A percentile compares a stretch with the other conserved stretches of the same genome.
Evolutionary conservation across 2,329 filamentous ascomycete genomes (phyloP).

Genomic region (Nemania serpens): DNA sequence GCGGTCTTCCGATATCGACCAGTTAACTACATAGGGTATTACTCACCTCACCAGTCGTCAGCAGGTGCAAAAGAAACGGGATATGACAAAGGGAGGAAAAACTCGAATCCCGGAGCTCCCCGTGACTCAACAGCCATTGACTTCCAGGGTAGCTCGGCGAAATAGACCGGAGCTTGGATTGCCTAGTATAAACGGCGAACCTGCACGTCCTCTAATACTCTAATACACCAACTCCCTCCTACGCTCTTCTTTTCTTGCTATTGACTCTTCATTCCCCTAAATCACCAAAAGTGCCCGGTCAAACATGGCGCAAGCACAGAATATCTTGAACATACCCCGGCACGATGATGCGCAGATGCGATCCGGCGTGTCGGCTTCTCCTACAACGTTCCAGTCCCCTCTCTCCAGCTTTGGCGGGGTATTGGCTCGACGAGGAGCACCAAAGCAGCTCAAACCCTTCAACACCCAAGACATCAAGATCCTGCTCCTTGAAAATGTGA

Average conservation of each 20-base stretch:
- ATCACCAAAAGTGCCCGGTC: neutral
- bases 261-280: neutral
- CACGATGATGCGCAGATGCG: conserved; percentile 56
- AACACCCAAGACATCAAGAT: conserved; percentile 97
- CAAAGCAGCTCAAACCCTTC: conserved; percentile 91
- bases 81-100: conserved; percentile 9
- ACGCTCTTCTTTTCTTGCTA: neutral
- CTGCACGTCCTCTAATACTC: neutral
- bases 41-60: conserved; percentile 9
- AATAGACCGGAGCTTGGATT: neutral
- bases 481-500: conserved; percentile 92
- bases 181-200: neutral
- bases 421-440: conserved; percentile 47
- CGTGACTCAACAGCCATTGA: conserved; percentile 16
- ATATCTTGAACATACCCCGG: conserved; percentile 50
- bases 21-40: neutral
- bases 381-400: conserved; percentile 75
- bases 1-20: conserved; percentile 21
- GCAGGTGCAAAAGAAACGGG: neutral
- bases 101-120: conserved; percentile 3
- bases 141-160: neutral
- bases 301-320: conserved; percentile 52
- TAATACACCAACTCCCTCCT: neutral
- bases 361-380: conserved; percentile 74
- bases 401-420: conserved; percentile 64